Evolutionary conservation across 768 basidiomycete genomes (phyloP), one percentile per base, ranked within the genome.

Genomic region (Amanita brunnescens): DNA sequence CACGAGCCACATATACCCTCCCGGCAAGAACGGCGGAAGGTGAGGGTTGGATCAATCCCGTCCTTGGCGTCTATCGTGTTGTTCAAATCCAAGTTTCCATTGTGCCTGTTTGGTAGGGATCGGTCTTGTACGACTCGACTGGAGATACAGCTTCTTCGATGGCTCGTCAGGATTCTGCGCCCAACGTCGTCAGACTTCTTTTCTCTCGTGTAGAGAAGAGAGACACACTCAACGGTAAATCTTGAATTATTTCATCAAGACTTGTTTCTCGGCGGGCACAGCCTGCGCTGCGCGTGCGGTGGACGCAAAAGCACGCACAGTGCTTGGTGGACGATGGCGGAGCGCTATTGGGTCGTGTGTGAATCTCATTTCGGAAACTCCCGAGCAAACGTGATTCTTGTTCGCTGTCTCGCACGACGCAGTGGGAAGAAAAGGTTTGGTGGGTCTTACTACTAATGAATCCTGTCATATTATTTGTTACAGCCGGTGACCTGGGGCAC

Each of bases 1-100:
- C 95, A 98, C 5, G 91, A 93, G 34, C 95, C 95, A 62, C 95
- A 99, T 59, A 99, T 98, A 52, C 95, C 92, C 72, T 94, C 91
- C 51, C 91, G 71, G 73, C 91, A 95, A 16, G 87, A 90, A 37
- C 92, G 79, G 37, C 96, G 83, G 77, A 99, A 98, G 5, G 95
- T 97, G 29, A 99, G 77, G 1, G 95, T 98, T 2, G 95, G 89
- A 72, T 98, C 96, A 24, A 95, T 63, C 67, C 97, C 95, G 69
- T 96, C 97, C 81, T 99, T 99, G 66, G 83, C 47, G 93, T 68
- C 85, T 85, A n/a, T n/a, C n/a, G n/a, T n/a, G n/a, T n/a, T n/a
- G 32, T 32, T 20, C 6, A 23, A 49, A 10, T 0, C n/a, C n/a
- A n/a, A n/a, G 21, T 6, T n/a, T 20, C 12, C 95, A 98, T 98